Evolutionary conservation across 768 basidiomycete species (phyloP), one percentile per base, ranked within the genome.

Genomic region (Cystofilobasidium bisporidii): DNA sequence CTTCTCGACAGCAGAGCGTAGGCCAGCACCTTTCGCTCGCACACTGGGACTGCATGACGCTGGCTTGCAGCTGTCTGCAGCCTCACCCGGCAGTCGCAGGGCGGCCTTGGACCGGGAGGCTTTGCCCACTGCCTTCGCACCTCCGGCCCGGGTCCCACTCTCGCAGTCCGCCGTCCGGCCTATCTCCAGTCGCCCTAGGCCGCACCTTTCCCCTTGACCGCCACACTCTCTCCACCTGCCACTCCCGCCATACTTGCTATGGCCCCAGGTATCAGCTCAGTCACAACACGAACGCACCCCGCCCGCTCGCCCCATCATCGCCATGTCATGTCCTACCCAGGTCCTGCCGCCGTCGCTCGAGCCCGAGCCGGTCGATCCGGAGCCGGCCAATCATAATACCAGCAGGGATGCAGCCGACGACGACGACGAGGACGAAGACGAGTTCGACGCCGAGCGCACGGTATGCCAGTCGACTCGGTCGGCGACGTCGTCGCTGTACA

Each of bases 341-440:
- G 41, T 60, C 33, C 17, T 60, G 30, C 59, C 59, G 22, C 8
- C 38, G 9, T 12, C 30, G 26, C 57, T 59, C 26, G 38, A 59
- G n/a, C 45, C 45, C 6, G 4, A 6, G 18, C 18, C 45, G 45
- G 45, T 6, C 48, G 48, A 24, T 3, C n/a, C 45, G 6, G 4
- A 6, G 9, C n/a, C 45, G 45, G n/a, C 45, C 45, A 47, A 47
- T 47, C 6, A 47, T 18, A 47, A n/a, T n/a, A n/a, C n/a, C n/a
- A n/a, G n/a, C n/a, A n/a, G 45, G 45, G 9, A 17, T 47, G 6
- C 45, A 17, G 18, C 4, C 48, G 48, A 50, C 48, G 48, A n/a
- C 22, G 48, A 50, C n/a, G 48, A 50, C 48, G n/a, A 50, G n/a
- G 48, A n/a, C 22, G 48, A 50, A 3, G 48, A 50, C 48, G n/a